Percentiles rank a stretch among this genome's conserved stretches.
Conservation (phyloP, 352 stramenopile species). For the Phytopythium cucurbitacearum region DNA sequence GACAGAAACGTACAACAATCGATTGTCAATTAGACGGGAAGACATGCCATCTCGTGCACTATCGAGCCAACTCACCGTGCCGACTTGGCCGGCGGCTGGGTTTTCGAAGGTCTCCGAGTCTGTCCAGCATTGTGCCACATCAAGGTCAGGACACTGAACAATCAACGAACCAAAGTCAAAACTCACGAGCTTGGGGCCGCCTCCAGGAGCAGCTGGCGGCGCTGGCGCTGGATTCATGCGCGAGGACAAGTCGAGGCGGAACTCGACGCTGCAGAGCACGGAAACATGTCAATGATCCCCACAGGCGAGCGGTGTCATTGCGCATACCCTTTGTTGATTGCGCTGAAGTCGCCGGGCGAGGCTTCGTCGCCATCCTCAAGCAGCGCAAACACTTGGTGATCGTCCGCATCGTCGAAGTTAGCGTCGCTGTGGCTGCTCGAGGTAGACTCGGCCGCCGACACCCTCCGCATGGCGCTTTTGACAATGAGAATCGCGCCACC, state of each 20-base stretch:
- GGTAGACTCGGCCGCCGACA: slow-evolving; percentile 34
- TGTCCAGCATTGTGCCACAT: background rate
- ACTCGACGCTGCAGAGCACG: slow-evolving; percentile 28
- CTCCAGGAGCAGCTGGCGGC: background rate
- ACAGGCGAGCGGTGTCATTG: background rate
- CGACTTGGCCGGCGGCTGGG: slow-evolving; percentile 16
- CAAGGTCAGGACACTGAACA: too few species aligned
- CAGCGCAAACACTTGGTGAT: slow-evolving; percentile 50
- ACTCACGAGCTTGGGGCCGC: too few species aligned
- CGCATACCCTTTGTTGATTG: slow-evolving; percentile 14
- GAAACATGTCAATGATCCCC: background rate
- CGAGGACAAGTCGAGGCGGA: slow-evolving; percentile 52
- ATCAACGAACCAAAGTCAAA: too few species aligned
- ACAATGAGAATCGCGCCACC: too few species aligned
- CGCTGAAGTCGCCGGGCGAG: slow-evolving; percentile 5
- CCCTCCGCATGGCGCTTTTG: slow-evolving; percentile 10
- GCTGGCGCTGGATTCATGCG: slow-evolving; percentile 20
- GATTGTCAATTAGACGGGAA: too few species aligned
- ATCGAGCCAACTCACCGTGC: slow-evolving; percentile 8
- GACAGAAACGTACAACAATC: too few species aligned
- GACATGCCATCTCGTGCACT: too few species aligned
- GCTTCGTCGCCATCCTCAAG: slow-evolving; percentile 40
- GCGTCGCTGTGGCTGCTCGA: slow-evolving; percentile 45
- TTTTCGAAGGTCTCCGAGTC: slow-evolving; percentile 10
- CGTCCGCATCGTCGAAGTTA: slow-evolving; percentile 59